Evolutionary conservation across 192 early-diverging fungal species (phyloP), one percentile per base, ranked within the genome.

Genomic region (Dispira parvispora): DNA sequence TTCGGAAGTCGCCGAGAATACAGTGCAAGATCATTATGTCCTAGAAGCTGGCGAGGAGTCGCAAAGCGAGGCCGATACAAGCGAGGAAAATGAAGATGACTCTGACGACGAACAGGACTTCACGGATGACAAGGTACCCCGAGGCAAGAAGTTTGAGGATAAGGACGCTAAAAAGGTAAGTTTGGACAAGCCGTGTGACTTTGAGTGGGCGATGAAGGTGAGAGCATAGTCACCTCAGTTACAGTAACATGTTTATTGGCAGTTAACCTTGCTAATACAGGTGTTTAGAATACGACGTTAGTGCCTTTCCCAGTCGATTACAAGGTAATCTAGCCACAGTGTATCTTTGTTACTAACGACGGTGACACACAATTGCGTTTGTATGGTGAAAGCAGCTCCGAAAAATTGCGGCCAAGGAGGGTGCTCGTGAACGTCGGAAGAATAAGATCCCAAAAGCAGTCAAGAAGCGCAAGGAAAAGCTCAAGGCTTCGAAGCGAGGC

Each of bases 381-480:
- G 1, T 38, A 38, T 38, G 32, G 32, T 38, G 32, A 46, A 18
- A 6, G 13, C 53, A 73, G 71, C 88, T 87, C 63, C 85, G 89
- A 50, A 95, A 98, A 68, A 77, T 82, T 53, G 81, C 81, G 11
- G 79, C 79, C 23, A 98, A 94, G 71, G 95, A 98, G 52, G 88
- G 84, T 58, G 88, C 85, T 46, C 84, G 91, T 45, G 92, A 95
- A 66, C 88, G 88, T 68, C 78, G 95, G 68, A 94, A 96, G 68
- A 80, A 76, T 67, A 98, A 98, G 76, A 83, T 94, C 16, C 93
- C 95, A 25, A 98, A 98, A 73, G 82, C 88, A 16, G 89, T 92
- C 69, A 98, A 98, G 72, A 98, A 96, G 71, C 80, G 90, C 62
- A 91, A 88, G 68, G 80, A 91, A 66, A 89, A 91, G 54, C 68